Conservation (phyloP, 306 rosid genomes). For the Datisca glomerata region DNA sequence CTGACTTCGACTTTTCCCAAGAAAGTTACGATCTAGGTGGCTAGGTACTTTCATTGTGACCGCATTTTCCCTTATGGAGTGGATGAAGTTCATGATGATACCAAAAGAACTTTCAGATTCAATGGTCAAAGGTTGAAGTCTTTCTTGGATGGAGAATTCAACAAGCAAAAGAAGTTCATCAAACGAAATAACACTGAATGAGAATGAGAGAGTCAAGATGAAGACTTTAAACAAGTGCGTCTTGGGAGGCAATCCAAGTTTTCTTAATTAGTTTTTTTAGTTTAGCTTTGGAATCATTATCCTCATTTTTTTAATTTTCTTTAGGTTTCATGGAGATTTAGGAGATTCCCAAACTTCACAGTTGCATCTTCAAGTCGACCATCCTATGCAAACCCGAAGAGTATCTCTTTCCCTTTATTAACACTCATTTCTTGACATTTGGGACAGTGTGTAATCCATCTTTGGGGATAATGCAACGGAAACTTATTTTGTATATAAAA, state of each 20-base stretch:
- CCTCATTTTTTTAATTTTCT: too few relatives aligned
- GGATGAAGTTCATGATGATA: not conserved
- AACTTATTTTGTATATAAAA: too few relatives aligned
- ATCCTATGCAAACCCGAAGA: not conserved
- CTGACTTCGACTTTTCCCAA: not conserved
- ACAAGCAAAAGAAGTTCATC: not conserved
- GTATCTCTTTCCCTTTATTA: not conserved
- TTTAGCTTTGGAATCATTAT: not conserved
- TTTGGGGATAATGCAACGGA: not conserved
- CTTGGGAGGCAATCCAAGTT: too few relatives aligned
- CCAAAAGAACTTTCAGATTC: not conserved
- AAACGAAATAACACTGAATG: not conserved
- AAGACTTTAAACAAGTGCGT: too few relatives aligned
- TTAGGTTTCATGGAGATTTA: not conserved
- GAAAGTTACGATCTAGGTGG: slow-evolving; percentile 1
- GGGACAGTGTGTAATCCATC: not conserved
- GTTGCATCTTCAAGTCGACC: not conserved
- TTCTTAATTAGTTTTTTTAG: too few relatives aligned
- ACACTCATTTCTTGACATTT: not conserved
- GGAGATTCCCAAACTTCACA: not conserved
- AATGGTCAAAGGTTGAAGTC: not conserved
- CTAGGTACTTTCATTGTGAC: not conserved
- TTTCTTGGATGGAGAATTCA: not conserved
- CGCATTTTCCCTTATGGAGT: not conserved
- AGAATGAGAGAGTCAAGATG: not conserved